These are phyloP conservation scores for Colletotrichum sp. DNA, from an alignment of 2,329 filamentous ascomycete genomes.

Conservation along the genomic window DNA sequence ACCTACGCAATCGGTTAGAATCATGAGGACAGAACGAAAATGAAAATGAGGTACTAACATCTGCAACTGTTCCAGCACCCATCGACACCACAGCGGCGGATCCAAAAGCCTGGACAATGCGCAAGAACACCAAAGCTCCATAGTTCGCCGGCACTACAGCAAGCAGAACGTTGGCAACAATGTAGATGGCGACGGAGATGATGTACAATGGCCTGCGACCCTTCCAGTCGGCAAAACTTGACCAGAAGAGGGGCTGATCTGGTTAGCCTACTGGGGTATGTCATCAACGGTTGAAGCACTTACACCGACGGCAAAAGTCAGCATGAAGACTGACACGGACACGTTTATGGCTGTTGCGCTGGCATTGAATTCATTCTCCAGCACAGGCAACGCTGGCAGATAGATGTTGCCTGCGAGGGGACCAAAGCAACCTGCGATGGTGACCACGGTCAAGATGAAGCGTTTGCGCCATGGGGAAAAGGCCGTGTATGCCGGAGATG, in stretches of 20 bases:
- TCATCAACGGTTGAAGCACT: background rate
- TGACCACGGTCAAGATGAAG: slow-evolving; percentile 43
- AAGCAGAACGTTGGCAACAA: slow-evolving; percentile 41
- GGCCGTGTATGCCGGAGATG: slow-evolving; percentile 36
- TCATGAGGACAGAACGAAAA: background rate
- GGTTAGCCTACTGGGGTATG: background rate
- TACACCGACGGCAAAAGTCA: slow-evolving; percentile 43
- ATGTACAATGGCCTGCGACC: slow-evolving; percentile 46
- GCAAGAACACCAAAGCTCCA: slow-evolving; percentile 40
- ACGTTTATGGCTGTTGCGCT: slow-evolving; percentile 41
- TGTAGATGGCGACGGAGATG: slow-evolving; percentile 41
- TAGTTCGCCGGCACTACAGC: slow-evolving; percentile 41
- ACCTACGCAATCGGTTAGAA: slow-evolving; percentile 32
- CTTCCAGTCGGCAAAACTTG: slow-evolving; percentile 40
- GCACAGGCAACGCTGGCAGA: slow-evolving; percentile 40
- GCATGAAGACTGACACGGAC: slow-evolving; percentile 49
- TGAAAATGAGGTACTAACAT: slow-evolving; percentile 25
- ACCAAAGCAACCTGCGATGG: slow-evolving; percentile 44
- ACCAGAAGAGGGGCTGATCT: slow-evolving; percentile 43
- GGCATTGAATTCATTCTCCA: slow-evolving; percentile 41
- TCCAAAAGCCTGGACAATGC: slow-evolving; percentile 46
- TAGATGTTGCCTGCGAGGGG: slow-evolving; percentile 50
- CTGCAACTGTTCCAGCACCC: slow-evolving; percentile 47
- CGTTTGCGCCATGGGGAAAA: slow-evolving; percentile 37
- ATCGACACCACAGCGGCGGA: slow-evolving; percentile 46